Conservation (phyloP, 208 protist genomes). For the Willaertia magna region DNA sequence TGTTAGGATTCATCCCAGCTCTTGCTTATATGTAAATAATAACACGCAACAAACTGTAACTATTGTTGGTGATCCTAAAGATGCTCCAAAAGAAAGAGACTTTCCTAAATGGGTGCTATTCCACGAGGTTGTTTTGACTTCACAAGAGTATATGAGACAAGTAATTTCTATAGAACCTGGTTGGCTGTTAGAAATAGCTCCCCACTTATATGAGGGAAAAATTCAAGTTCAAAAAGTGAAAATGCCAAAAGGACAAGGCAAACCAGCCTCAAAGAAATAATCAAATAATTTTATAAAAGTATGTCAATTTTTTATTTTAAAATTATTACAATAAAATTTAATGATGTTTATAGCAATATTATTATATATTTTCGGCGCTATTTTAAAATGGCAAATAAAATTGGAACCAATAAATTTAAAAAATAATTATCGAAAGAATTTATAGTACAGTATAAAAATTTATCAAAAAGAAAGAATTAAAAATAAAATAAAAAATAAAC, state of each 20-base stretch:
- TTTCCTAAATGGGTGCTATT: constrained; percentile 89
- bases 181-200: constrained; percentile 83
- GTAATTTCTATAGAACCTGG: constrained; percentile 71
- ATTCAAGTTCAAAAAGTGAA: constrained; percentile 35
- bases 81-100: constrained; percentile 14
- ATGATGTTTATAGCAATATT: too few relatives aligned
- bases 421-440: too few relatives aligned
- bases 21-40: constrained; percentile 3
- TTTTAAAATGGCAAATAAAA: too few relatives aligned
- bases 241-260: constrained; percentile 34
- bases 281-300: too few relatives aligned
- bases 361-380: too few relatives aligned
- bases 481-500: too few relatives aligned
- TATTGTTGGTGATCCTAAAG: neutral
- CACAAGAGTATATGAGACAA: constrained; percentile 92
- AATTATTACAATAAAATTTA: neutral
- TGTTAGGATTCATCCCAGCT: constrained; percentile 21
- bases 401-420: too few relatives aligned
- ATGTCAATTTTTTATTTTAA: too few relatives aligned
- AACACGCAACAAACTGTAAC: neutral
- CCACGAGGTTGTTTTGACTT: constrained; percentile 85
- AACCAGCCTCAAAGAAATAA: neutral
- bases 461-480: neutral
- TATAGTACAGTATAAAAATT: too few relatives aligned
- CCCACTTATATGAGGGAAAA: constrained; percentile 67